Evolutionary conservation across 2,329 filamentous ascomycete species (phyloP), one percentile per base, ranked within the genome.

Genomic region (Hymenoscyphus fraxineus): DNA sequence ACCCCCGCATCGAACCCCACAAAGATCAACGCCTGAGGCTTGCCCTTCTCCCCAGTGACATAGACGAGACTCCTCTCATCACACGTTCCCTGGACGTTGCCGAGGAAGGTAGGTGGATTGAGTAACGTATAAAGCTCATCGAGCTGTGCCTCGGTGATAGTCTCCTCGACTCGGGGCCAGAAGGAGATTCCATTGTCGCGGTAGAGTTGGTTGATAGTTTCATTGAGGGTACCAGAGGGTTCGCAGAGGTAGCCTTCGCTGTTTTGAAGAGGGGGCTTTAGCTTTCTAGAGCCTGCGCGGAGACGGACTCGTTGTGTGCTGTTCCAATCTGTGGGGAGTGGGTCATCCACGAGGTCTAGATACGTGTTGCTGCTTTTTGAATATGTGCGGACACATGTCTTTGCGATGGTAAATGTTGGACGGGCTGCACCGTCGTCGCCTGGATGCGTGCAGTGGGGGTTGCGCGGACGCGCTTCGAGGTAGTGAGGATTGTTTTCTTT

Each of bases 261-360:
- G 60, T 71, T 51, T 35, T n/a, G 44, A 13, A 72, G 67, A n/a
- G 71, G 66, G 10, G 78, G 73, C 31, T 75, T 75, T 7, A 75
- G 68, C 16, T 73, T 76, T 51, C 83, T 77, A 38, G 80, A 78
- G 2, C 81, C 81, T 10, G 83, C 76, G 32, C 83, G 79, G 4
- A 90, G 75, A 4, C 82, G 79, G 13, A 85, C 75, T 19, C 77
- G 66, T 60, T 76, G 76, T 3, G 73, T 71, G 2, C 70, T 66
- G 56, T 74, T 74, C 15, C 73, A 71, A 22, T 73, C 69, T 39
- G 73, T 78, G 63, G 76, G 78, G 2, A 73, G 59, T 2, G 80
- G 75, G 66, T 84, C 81, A 66, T 87, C 80, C 6, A 88, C 81
- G 0, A 90, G 73, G 68, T 90, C 87, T 5, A 89, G 62, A 69